Evolutionary conservation across 306 rosid genomes (phyloP).

Genomic region (Ziziphus jujuba): DNA sequence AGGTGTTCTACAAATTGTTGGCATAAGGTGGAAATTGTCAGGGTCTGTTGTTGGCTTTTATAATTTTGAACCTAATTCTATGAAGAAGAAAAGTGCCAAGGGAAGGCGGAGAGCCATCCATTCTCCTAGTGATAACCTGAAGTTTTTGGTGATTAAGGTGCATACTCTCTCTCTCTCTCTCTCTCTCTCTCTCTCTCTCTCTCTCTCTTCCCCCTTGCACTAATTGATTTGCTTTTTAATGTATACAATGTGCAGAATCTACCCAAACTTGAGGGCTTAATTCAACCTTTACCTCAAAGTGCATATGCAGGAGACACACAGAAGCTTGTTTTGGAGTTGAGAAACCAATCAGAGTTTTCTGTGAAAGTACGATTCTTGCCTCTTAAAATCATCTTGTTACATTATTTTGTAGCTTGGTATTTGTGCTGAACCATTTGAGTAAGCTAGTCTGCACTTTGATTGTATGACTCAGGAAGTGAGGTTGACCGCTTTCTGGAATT

Average conservation of each 20-base stretch:
- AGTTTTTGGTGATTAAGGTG: slow-evolving; percentile 89
- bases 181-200: slow-evolving; percentile 6
- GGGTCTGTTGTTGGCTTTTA: slow-evolving; percentile 74
- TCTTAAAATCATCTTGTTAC: neutral
- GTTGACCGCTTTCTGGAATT: slow-evolving; percentile 10
- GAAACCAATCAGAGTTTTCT: slow-evolving; percentile 70
- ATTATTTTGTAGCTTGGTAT: neutral
- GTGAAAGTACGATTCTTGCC: slow-evolving; percentile 60
- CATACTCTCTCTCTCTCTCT: slow-evolving; percentile 12
- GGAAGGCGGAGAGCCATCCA: slow-evolving; percentile 53
- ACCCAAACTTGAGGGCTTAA: slow-evolving; percentile 80
- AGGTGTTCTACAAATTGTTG: slow-evolving; percentile 77
- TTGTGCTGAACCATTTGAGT: neutral
- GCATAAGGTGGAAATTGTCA: slow-evolving; percentile 87
- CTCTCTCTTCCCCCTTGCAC: slow-evolving; percentile 16
- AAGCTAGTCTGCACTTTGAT: too few relatives aligned
- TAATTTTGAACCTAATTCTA: slow-evolving; percentile 57
- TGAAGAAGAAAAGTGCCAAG: slow-evolving; percentile 54
- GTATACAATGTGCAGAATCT: slow-evolving; percentile 57
- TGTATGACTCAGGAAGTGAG: neutral
- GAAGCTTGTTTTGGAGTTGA: slow-evolving; percentile 75
- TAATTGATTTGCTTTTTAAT: slow-evolving; percentile 17
- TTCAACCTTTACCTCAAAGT: slow-evolving; percentile 63
- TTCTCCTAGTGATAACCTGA: slow-evolving; percentile 52
- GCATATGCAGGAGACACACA: slow-evolving; percentile 79